Percentiles rank a stretch among this genome's conserved stretches.
Conservation (phyloP, 129 eudicot genomes). For the Gnaphalium uliginosum region DNA sequence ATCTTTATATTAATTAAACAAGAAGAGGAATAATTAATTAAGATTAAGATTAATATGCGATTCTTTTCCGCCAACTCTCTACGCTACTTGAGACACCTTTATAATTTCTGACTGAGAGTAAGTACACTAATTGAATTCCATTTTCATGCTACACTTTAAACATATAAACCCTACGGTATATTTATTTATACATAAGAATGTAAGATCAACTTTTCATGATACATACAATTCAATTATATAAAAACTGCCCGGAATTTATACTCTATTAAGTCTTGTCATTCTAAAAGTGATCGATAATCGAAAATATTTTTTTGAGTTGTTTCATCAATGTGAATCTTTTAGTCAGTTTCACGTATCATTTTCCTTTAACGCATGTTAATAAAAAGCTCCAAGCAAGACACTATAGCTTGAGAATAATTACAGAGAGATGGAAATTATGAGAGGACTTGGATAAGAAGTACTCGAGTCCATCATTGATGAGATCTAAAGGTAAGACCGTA, state of each 20-base stretch:
- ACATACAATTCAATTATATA: conserved; percentile 2
- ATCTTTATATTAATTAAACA: too few species aligned
- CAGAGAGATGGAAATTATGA: too few species aligned
- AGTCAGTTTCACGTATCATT: too few species aligned
- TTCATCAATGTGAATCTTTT: too few species aligned
- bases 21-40: not conserved
- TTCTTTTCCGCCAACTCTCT: conserved; percentile 57
- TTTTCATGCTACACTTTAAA: conserved; percentile 34
- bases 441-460: too few species aligned
- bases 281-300: not conserved
- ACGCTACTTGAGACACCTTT: conserved; percentile 36
- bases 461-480: too few species aligned
- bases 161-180: conserved; percentile 21
- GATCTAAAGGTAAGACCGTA: too few species aligned
- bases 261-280: not conserved
- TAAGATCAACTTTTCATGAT: conserved; percentile 10
- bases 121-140: conserved; percentile 41
- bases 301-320: too few species aligned
- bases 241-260: not conserved
- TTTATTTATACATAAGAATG: conserved; percentile 1
- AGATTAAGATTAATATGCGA: conserved; percentile 22
- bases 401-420: too few species aligned
- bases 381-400: too few species aligned
- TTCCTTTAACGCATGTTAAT: too few species aligned
- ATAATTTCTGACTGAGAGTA: conserved; percentile 21